phyloP scores from a whole-genome alignment of 805 yeast species.

The Pichia cabralensis region DNA sequence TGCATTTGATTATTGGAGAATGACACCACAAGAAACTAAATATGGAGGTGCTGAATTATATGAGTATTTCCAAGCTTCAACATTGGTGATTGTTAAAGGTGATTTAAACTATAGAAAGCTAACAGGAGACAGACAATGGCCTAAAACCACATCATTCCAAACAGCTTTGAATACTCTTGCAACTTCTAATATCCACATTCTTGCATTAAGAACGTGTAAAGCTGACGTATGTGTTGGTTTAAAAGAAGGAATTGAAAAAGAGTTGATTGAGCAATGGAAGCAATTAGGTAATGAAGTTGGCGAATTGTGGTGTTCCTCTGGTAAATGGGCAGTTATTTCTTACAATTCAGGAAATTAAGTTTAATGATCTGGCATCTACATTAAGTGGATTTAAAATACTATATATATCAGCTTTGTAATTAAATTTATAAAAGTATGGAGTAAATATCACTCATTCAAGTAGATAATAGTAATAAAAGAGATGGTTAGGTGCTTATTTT shows the following conservation, averaged over 20 bases:
- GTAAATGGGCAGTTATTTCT: constrained; percentile 89
- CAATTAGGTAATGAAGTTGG: constrained; percentile 51
- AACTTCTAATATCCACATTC: constrained; percentile 47
- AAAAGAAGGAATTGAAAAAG: constrained; percentile 59
- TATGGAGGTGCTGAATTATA: constrained; percentile 56
- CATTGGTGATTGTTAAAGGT: constrained; percentile 81
- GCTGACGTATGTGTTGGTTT: constrained; percentile 94
- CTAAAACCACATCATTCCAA: constrained; percentile 62
- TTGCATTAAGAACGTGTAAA: constrained; percentile 85
- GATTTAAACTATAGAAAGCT: constrained; percentile 92
- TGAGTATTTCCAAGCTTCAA: constrained; percentile 49
- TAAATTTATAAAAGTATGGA: too few relatives aligned
- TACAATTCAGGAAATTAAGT: constrained; percentile 33
- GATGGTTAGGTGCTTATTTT: too few relatives aligned
- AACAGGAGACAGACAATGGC: constrained; percentile 88
- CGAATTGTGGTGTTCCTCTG: constrained; percentile 76
- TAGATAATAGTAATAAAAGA: too few relatives aligned
- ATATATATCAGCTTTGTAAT: not conserved
- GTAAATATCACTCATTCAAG: too few relatives aligned
- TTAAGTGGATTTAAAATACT: too few relatives aligned
- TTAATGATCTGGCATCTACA: too few relatives aligned
- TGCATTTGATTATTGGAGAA: constrained; percentile 63
- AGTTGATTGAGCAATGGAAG: constrained; percentile 49
- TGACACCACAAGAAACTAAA: constrained; percentile 39
- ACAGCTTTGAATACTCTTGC: constrained; percentile 65